These are phyloP conservation scores for Nakazawaea populi DNA, from an alignment of 805 yeast species.

Conservation along the genomic window DNA sequence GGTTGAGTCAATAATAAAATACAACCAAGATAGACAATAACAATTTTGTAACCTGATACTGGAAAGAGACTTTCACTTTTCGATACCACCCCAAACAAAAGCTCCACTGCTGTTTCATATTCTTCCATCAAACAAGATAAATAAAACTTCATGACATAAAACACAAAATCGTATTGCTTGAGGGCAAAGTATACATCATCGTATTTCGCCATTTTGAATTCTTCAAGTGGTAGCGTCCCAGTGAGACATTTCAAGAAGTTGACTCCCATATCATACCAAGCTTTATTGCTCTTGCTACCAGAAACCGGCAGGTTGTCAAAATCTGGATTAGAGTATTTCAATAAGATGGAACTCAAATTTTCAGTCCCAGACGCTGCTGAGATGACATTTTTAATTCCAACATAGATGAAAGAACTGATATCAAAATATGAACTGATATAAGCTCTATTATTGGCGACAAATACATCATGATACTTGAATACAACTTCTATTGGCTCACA, in stretches of 20 bases:
- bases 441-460: constrained; percentile 12
- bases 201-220: background rate
- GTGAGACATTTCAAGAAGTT: constrained; percentile 2
- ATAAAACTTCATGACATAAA: background rate
- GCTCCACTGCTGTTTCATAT: background rate
- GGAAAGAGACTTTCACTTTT: background rate
- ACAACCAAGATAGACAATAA: constrained; percentile 12
- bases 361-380: constrained; percentile 1
- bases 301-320: background rate
- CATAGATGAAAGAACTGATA: constrained; percentile 1
- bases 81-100: background rate
- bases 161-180: background rate
- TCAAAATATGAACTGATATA: background rate
- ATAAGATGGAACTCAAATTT: constrained; percentile 4
- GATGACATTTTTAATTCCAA: constrained; percentile 12
- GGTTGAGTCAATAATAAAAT: constrained; percentile 12
- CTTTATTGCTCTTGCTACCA: background rate
- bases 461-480: constrained; percentile 19
- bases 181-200: background rate
- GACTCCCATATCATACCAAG: background rate
- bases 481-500: constrained; percentile 33
- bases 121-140: background rate
- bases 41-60: constrained; percentile 3
- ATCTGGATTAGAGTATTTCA: background rate
- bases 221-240: background rate